These are phyloP conservation scores for Penicillium freii DNA, from an alignment of 2,329 filamentous ascomycete genomes.

Conservation along the genomic window DNA sequence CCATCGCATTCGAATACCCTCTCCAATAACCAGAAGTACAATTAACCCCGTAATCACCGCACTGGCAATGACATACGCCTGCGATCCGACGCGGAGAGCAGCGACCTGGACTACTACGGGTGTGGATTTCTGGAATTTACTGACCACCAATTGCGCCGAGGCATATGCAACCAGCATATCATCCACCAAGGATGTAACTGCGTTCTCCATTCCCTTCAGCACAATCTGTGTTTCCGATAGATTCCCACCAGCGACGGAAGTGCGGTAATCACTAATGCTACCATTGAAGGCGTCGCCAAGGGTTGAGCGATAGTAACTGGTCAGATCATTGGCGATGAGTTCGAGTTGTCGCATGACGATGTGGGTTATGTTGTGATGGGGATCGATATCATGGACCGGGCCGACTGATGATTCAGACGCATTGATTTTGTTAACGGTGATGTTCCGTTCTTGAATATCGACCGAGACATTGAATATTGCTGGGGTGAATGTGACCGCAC, in stretches of 20 bases:
- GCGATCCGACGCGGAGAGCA: constrained; percentile 4
- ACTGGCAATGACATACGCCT: not conserved
- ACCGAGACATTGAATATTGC: constrained; percentile 3
- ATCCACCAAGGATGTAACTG: constrained; percentile 1
- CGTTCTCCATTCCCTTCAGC: constrained; percentile 8
- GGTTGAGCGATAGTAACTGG: constrained; percentile 6
- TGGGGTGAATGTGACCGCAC: no score
- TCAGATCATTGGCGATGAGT: constrained; percentile 8
- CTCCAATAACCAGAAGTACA: not conserved
- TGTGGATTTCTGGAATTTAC: not conserved
- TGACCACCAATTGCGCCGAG: constrained; percentile 4
- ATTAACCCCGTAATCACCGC: not conserved
- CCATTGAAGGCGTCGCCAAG: constrained; percentile 10
- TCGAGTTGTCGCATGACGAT: constrained; percentile 8
- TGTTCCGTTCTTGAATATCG: not conserved
- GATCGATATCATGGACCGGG: constrained; percentile 1
- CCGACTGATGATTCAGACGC: not conserved
- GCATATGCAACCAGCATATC: constrained; percentile 9
- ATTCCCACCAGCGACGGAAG: not conserved
- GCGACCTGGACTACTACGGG: not conserved
- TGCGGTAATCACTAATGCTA: constrained; percentile 11
- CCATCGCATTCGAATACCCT: constrained; percentile 3
- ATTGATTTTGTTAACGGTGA: not conserved
- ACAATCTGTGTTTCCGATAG: not conserved
- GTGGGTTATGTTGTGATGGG: constrained; percentile 1